Evolutionary conservation across 2,329 filamentous ascomycete genomes (phyloP).

Genomic region (Fusarium mexicanum): DNA sequence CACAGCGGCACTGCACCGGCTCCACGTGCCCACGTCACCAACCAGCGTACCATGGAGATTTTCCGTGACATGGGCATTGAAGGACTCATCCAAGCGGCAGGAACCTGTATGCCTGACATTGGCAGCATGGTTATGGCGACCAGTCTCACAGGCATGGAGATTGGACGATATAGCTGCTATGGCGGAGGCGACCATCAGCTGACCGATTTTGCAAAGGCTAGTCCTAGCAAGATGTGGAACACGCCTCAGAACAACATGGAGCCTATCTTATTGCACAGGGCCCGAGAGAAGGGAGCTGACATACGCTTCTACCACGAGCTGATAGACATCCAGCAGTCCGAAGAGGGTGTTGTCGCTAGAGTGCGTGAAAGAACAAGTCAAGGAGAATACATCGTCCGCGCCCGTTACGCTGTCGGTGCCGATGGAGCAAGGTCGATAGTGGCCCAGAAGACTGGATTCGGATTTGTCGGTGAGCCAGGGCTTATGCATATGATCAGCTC

Average conservation of each 20-base stretch:
- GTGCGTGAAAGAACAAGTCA: slow-evolving; percentile 12
- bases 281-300: slow-evolving; percentile 14
- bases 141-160: slow-evolving; percentile 16
- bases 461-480: slow-evolving; percentile 21
- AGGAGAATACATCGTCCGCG: slow-evolving; percentile 13
- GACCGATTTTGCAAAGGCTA: slow-evolving; percentile 23
- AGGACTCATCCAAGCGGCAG: not conserved
- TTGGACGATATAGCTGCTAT: slow-evolving; percentile 20
- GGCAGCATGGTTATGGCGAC: slow-evolving; percentile 26
- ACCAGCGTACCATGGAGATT: slow-evolving; percentile 22
- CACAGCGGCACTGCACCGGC: slow-evolving; percentile 19
- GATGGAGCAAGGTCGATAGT: slow-evolving; percentile 23
- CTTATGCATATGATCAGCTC: slow-evolving; percentile 23
- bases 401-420: slow-evolving; percentile 17
- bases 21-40: slow-evolving; percentile 23
- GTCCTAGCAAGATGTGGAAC: slow-evolving; percentile 19
- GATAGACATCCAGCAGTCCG: slow-evolving; percentile 17
- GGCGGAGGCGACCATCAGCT: slow-evolving; percentile 18
- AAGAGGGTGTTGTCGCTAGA: slow-evolving; percentile 4
- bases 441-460: slow-evolving; percentile 13
- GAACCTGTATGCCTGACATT: not conserved
- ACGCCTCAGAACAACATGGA: slow-evolving; percentile 6
- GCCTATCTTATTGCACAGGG: slow-evolving; percentile 1
- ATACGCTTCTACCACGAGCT: slow-evolving; percentile 26
- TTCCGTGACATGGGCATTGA: slow-evolving; percentile 24